Conservation (phyloP, 345 rosid species). For the Xanthoceras sorbifolium region DNA sequence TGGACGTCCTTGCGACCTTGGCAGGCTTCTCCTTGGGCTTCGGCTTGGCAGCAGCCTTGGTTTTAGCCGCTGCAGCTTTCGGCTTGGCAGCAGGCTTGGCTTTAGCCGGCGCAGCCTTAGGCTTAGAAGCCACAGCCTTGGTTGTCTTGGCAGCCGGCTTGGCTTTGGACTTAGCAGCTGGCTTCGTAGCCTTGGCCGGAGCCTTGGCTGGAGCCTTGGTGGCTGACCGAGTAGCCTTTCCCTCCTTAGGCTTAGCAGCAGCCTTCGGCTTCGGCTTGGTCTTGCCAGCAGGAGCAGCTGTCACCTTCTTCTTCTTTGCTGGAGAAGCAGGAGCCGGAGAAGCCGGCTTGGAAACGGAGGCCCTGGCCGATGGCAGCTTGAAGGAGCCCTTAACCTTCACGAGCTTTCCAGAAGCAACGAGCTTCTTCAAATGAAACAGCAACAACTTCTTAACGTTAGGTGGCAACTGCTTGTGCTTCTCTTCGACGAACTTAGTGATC, state of each 20-base stretch:
- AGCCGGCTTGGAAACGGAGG: constrained; percentile 37
- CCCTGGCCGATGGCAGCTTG: constrained; percentile 54
- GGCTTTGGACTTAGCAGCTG: constrained; percentile 30
- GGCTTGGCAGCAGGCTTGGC: constrained; percentile 47
- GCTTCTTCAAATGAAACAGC: constrained; percentile 64
- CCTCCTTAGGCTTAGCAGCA: constrained; percentile 28
- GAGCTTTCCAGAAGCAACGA: constrained; percentile 60
- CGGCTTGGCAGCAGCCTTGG: constrained; percentile 34
- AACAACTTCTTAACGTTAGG: constrained; percentile 65
- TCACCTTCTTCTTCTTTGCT: constrained; percentile 43
- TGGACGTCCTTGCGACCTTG: constrained; percentile 64
- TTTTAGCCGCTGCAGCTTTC: constrained; percentile 34
- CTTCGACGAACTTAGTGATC: constrained; percentile 76
- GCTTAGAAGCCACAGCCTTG: constrained; percentile 34
- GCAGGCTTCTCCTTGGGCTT: constrained; percentile 59
- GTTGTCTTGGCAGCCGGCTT: constrained; percentile 32
- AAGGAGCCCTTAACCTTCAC: constrained; percentile 76
- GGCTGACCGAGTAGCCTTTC: constrained; percentile 20
- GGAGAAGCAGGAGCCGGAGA: constrained; percentile 25
- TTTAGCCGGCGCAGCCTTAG: constrained; percentile 49
- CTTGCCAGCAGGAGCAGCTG: constrained; percentile 21
- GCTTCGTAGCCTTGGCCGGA: neutral
- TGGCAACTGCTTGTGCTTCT: constrained; percentile 70
- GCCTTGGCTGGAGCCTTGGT: constrained; percentile 18
- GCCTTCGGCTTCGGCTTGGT: constrained; percentile 31